Evolutionary conservation across 805 yeast species (phyloP), one percentile per base, ranked within the genome.

Genomic region (Hanseniaspora opuntiae): DNA sequence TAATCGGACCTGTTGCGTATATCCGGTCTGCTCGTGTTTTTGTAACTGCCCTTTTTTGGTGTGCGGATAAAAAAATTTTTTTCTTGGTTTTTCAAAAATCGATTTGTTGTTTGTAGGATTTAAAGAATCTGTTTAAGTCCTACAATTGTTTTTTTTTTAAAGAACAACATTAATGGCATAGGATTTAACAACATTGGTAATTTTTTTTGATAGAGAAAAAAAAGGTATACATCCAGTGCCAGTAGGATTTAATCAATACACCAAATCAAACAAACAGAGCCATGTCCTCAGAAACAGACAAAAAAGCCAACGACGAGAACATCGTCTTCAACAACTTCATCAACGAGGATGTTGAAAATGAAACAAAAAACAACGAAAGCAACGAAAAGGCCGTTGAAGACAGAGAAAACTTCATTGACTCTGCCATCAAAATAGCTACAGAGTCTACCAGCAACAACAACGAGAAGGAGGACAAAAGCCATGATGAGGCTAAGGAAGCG

Each of bases 321-420:
- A 51, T 42, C 17, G 54, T 51, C 8, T 51, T 51, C 37, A 51
- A 42, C n/a, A 46, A 51, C 47, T 51, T 40, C 45, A 51, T 51
- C 44, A 51, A 51, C 16, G 54, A 51, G 17, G 54, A 51, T 28
- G 54, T 44, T 28, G 54, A 51, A 28, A 51, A 44, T n/a, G 52
- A 48, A 32, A 20, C 32, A 9, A 39, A 40, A 25, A 28, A 11
- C 14, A 22, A 14, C 8, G n/a, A 40, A 25, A 28, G 3, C 14
- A 22, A 14, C 14, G n/a, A 16, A 5, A 44, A 44, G 22, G 22
- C 17, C 10, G 12, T 19, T 12, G 37, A 28, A 30, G 47, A 44
- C 8, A 44, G 37, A 44, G 47, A 44, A 32, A 44, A 32, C 47
- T 44, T 44, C 19, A 44, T 44, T n/a, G 47, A 44, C 25, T 30